Base-by-base conservation (phyloP, 768 basidiomycete genomes). In the Floccularia luteovirens region DNA sequence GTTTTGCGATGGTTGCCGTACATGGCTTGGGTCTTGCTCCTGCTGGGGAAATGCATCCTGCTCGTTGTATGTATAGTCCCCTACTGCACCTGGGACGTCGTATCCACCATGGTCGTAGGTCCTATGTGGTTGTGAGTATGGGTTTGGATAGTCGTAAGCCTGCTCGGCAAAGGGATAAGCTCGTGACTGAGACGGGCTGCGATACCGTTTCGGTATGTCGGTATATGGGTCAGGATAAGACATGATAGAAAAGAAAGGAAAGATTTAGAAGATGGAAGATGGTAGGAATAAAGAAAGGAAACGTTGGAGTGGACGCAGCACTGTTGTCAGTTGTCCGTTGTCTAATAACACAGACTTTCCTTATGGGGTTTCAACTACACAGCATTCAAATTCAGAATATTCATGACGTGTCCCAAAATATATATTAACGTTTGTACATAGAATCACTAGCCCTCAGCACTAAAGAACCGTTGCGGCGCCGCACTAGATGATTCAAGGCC, bases 171-270 rank as follows among this genome's bases (percentile, higher is more conserved):
- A 25, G 14, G 36, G 14, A 10, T 21, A 7, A 10, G 28, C 17
- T 32, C 17, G 36, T 11, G 12, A 22, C 17, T 38, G 36, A 13
- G 44, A 60, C 13, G 37, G 52, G 24, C 38, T 42, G 24, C 45
- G 27, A 8, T 14, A 28, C 51, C 17, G 42, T 25, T 17, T 51
- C 48, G 19, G 47, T 46, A 23, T 49, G 38, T 56, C 63, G 44
- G 64, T 43, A 51, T 79, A 75, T 16, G 77, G 76, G 55, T 81
- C 76, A 43, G 59, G 65, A 57, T 79, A 77, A 8, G 75, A 8
- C 33, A 11, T 11, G 17, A 10, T 11, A 14, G 27, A 28, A 28
- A 8, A 8, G 27, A 28, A 8, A 28, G 8, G 10, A 28, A 28
- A 28, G 27, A 28, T 8, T 28, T 14, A 28, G 27, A 28, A 28